phyloP scores from a whole-genome alignment of 2,329 filamentous ascomycete genomes.

The Hymenoscyphus salicellus region DNA sequence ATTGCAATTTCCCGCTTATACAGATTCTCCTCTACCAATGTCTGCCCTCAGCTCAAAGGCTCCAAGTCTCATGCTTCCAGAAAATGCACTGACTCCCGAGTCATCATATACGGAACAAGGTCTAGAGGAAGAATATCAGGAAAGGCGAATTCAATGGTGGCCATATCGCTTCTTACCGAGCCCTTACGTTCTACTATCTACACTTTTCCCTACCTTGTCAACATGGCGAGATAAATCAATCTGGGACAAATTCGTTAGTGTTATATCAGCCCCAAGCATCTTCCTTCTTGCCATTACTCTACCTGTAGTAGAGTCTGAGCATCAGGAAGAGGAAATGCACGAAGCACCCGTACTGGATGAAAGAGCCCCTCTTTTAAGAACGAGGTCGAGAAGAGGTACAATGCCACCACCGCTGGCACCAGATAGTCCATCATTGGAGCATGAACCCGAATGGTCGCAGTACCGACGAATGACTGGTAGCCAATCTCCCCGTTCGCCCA shows the following conservation, averaged over 20 bases:
- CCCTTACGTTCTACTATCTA: slow-evolving; percentile 66
- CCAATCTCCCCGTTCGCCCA: slow-evolving; percentile 28
- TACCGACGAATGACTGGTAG: slow-evolving; percentile 49
- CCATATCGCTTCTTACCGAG: slow-evolving; percentile 71
- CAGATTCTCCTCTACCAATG: slow-evolving; percentile 34
- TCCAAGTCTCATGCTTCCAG: slow-evolving; percentile 33
- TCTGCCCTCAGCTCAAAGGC: slow-evolving; percentile 29
- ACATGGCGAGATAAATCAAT: slow-evolving; percentile 77
- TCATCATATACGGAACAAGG: slow-evolving; percentile 27
- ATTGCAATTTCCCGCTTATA: slow-evolving; percentile 34
- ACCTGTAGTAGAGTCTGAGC: slow-evolving; percentile 77
- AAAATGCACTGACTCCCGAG: slow-evolving; percentile 25
- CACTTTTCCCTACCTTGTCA: slow-evolving; percentile 82
- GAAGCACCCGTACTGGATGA: slow-evolving; percentile 18
- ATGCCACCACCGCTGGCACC: slow-evolving; percentile 23
- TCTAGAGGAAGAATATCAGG: slow-evolving; percentile 19
- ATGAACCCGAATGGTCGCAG: slow-evolving; percentile 57
- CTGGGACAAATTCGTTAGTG: slow-evolving; percentile 78
- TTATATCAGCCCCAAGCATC: slow-evolving; percentile 84
- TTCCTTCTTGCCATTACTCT: slow-evolving; percentile 86
- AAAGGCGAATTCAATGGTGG: slow-evolving; percentile 67
- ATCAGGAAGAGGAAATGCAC: slow-evolving; percentile 45
- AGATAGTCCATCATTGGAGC: slow-evolving; percentile 30
- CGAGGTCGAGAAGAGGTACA: slow-evolving; percentile 19
- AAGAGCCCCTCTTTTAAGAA: slow-evolving; percentile 25